Conservation (phyloP, 805 yeast genomes). For the Saccharomycopsis synnaedendra region DNA sequence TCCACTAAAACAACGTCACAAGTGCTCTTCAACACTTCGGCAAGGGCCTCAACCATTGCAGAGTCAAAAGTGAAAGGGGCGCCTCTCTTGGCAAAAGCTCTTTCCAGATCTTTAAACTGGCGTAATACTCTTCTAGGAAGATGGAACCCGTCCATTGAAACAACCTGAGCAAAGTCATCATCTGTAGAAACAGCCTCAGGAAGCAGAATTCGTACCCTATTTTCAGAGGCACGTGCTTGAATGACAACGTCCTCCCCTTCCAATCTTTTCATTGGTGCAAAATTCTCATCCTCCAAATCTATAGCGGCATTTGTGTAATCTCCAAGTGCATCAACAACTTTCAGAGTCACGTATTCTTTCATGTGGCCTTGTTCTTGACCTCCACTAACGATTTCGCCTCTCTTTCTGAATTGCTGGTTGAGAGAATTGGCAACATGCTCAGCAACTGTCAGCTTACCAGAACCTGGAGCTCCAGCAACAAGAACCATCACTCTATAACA, state of each 20-base stretch:
- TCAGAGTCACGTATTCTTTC: background rate
- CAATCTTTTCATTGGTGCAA: conserved; percentile 1
- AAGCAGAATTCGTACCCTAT: conserved; percentile 10
- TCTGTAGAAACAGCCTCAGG: background rate
- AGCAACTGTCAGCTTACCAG: conserved; percentile 72
- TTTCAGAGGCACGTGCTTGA: conserved; percentile 19
- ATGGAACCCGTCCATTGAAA: conserved; percentile 77
- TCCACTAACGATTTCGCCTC: background rate
- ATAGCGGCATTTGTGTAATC: background rate
- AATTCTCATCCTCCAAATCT: conserved; percentile 6
- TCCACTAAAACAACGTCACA: conserved; percentile 16
- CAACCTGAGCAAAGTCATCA: conserved; percentile 28
- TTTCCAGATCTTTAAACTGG: conserved; percentile 40
- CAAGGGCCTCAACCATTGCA: conserved; percentile 28
- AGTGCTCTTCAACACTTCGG: conserved; percentile 22
- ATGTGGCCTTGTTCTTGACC: background rate
- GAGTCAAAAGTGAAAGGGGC: conserved; percentile 83
- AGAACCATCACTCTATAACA: conserved; percentile 42
- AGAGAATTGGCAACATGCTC: conserved; percentile 30
- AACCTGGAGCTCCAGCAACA: conserved; percentile 73
- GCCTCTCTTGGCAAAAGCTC: conserved; percentile 61
- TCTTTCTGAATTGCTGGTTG: conserved; percentile 21
- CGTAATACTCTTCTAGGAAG: conserved; percentile 37
- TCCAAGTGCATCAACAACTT: background rate
- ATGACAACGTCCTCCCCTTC: conserved; percentile 9